These are phyloP conservation scores for Hypoxylon fuscum DNA, from an alignment of 495 filamentous ascomycete species.

Conservation along the genomic window DNA sequence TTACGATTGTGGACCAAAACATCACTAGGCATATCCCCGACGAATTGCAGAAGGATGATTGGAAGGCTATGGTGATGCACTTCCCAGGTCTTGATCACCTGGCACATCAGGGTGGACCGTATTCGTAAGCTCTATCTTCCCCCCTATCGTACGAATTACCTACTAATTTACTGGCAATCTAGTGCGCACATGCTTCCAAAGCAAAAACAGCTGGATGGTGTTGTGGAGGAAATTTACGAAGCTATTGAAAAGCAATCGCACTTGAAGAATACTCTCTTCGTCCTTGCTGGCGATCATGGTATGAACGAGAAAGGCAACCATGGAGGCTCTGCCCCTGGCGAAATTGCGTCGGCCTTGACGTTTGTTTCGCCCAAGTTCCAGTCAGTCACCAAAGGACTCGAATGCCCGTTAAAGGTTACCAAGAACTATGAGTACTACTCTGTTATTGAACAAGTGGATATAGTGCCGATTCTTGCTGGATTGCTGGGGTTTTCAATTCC, in stretches of 20 bases:
- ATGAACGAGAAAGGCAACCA: conserved; percentile 16
- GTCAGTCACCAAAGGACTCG: background rate
- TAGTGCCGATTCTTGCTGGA: conserved; percentile 1
- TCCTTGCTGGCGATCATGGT: conserved; percentile 15
- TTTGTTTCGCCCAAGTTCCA: background rate
- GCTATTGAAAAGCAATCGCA: background rate
- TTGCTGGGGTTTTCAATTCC: conserved; percentile 1
- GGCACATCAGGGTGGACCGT: conserved; percentile 2
- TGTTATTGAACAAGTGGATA: background rate
- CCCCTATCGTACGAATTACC: background rate
- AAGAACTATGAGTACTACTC: conserved; percentile 7
- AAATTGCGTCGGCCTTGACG: background rate
- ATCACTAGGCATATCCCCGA: background rate
- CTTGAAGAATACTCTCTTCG: conserved; percentile 7
- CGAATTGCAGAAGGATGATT: background rate
- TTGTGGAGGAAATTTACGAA: conserved; percentile 4
- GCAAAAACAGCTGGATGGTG: conserved; percentile 8
- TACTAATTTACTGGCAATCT: background rate
- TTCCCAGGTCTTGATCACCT: background rate
- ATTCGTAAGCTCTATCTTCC: background rate
- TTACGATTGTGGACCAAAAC: conserved; percentile 1
- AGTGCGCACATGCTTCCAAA: conserved; percentile 13
- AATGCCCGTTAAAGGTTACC: background rate
- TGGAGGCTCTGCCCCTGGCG: background rate
- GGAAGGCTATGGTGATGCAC: background rate